These are phyloP conservation scores for Cystobasidiaceae sp. DNA, from an alignment of 1,284 basidiomycete species.

Conservation along the genomic window DNA sequence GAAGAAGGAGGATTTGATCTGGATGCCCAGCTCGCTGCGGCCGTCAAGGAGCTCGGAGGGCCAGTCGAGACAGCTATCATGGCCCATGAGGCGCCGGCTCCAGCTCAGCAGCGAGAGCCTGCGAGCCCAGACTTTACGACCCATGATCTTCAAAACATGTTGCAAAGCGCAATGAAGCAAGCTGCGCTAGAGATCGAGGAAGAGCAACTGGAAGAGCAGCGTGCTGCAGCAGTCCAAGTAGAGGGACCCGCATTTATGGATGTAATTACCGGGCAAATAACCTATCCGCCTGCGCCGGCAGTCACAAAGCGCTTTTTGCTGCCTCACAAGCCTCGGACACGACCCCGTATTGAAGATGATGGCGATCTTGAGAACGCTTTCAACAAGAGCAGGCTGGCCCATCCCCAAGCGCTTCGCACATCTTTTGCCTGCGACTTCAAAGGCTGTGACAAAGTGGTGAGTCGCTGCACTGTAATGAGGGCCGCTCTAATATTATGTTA, in stretches of 20 bases:
- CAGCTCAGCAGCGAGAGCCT: constrained; percentile 1
- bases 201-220: constrained; percentile 24
- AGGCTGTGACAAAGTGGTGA: constrained; percentile 23
- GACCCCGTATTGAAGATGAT: constrained; percentile 17
- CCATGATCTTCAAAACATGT: constrained; percentile 24
- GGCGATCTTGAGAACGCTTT: constrained; percentile 23
- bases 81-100: neutral
- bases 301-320: constrained; percentile 10
- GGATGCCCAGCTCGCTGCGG: constrained; percentile 21
- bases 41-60: too few relatives aligned
- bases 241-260: too few relatives aligned
- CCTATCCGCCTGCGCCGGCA: neutral
- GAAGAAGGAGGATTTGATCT: constrained; percentile 23
- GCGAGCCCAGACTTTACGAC: constrained; percentile 15
- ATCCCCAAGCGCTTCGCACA: constrained; percentile 17
- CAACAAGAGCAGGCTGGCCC: constrained; percentile 12
- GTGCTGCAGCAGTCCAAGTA: too few relatives aligned
- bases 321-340: constrained; percentile 13
- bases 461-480: too few relatives aligned
- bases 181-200: constrained; percentile 17
- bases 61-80: too few relatives aligned
- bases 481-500: too few relatives aligned
- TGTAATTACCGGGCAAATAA: too few relatives aligned
- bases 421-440: constrained; percentile 15
- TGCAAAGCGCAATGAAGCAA: constrained; percentile 26